Conservation (phyloP, 768 basidiomycete species). For the Macrolepiota fuliginosa region DNA sequence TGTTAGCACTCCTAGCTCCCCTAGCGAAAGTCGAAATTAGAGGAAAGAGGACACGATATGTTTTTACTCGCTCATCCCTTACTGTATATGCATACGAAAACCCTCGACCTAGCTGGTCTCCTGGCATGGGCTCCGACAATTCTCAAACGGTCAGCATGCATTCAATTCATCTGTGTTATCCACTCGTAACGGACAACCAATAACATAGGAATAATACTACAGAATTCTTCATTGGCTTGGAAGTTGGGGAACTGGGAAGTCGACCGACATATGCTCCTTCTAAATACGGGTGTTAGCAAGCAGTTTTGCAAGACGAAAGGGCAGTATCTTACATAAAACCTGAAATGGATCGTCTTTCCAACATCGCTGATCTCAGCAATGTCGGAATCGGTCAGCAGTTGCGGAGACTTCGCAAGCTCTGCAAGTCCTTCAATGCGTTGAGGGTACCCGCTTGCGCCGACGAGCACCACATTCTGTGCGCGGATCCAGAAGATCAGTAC, state of each 20-base stretch:
- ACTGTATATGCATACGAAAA: no score
- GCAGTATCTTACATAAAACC: conserved; percentile 28
- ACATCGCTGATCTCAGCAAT: conserved; percentile 32
- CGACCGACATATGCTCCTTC: conserved; percentile 34
- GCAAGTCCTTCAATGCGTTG: conserved; percentile 29
- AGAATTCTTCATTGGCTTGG: conserved; percentile 15
- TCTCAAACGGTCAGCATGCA: neutral
- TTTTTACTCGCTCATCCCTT: no score
- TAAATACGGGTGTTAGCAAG: conserved; percentile 7
- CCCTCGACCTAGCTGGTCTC: no score
- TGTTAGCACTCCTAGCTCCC: no score
- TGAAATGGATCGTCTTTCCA: conserved; percentile 34
- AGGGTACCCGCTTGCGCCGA: conserved; percentile 30
- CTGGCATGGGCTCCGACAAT: neutral
- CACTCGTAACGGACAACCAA: no score
- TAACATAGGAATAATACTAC: no score
- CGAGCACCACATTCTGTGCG: conserved; percentile 28
- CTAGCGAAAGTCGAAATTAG: no score
- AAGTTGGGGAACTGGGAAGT: conserved; percentile 31
- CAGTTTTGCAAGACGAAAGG: neutral
- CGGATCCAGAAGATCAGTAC: conserved; percentile 34
- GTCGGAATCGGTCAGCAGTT: conserved; percentile 26
- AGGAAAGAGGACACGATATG: no score
- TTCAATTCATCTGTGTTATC: no score
- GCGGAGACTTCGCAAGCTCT: conserved; percentile 25